phyloP scores from a whole-genome alignment of 768 basidiomycete genomes.

The Leccinum variicolor region DNA sequence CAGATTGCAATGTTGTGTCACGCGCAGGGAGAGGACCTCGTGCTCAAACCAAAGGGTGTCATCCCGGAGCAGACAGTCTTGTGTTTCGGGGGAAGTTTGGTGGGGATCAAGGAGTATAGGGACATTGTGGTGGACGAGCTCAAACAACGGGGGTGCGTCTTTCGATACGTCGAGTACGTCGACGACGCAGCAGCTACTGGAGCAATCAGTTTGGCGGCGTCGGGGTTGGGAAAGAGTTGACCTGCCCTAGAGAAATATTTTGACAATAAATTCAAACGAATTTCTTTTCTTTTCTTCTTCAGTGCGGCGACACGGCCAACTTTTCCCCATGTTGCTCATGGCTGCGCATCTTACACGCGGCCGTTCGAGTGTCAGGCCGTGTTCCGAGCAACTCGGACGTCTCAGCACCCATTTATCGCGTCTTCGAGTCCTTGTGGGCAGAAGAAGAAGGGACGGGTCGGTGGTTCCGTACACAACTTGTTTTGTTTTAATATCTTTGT shows the following conservation, averaged over 20 bases:
- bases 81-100: slow-evolving; percentile 79
- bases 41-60: slow-evolving; percentile 36
- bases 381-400: slow-evolving; percentile 72
- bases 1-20: slow-evolving; percentile 50
- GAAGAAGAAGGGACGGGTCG: slow-evolving; percentile 68
- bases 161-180: slow-evolving; percentile 63
- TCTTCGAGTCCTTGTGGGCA: slow-evolving; percentile 32
- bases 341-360: slow-evolving; percentile 58
- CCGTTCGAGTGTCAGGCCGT: slow-evolving; percentile 90
- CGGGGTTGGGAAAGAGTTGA: neutral
- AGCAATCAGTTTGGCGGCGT: slow-evolving; percentile 50
- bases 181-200: slow-evolving; percentile 68
- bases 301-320: slow-evolving; percentile 84
- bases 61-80: slow-evolving; percentile 56
- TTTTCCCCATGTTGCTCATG: slow-evolving; percentile 91
- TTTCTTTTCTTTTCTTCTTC: slow-evolving; percentile 21
- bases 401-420: slow-evolving; percentile 73
- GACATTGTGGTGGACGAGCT: slow-evolving; percentile 54
- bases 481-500: neutral
- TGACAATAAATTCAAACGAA: neutral
- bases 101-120: slow-evolving; percentile 59
- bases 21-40: slow-evolving; percentile 37
- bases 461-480: slow-evolving; percentile 54
- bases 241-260: slow-evolving; percentile 22
- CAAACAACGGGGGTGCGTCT: slow-evolving; percentile 53